Evolutionary conservation across 202 grass and related monocot species (phyloP), one percentile per base, ranked within the genome.

Genomic region (Setaria italica): DNA sequence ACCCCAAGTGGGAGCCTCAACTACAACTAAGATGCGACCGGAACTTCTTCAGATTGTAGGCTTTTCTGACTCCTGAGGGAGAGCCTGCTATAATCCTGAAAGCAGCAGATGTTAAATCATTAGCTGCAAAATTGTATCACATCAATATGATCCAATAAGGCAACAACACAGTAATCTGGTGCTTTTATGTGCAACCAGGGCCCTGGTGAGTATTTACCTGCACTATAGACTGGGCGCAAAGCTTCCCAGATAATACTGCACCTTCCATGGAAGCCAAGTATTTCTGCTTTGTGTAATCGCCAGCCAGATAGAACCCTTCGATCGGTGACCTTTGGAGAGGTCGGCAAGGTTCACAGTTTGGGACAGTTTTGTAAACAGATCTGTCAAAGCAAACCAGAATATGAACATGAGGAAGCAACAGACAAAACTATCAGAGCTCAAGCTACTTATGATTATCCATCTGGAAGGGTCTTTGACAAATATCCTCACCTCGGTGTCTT

Each of bases 261-360:
- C 97, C 94, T 71, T 99, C 97, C 94, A 99, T 99, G 57, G 97
- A 99, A 85, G 94, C 97, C 87, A 96, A 70, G 30, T 99, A 99
- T 88, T 94, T 99, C 69, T 99, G 97, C 64, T 99, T 99, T 64
- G 97, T 99, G 90, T 99, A 99, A 88, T 99, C 90, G 2, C 94
- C 97, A 17, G 92, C 83, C 33, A 99, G 85, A 68, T 99, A 97
- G 80, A 99, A 97, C 65, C 97, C 97, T 91, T 99, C 82, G 17
- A 99, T 87, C 3, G 94, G 97, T 55, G 97, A 99, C 84, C 90
- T 92, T 87, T 97, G 97, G 47, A 94, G 80, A 72, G 97, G 94
- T 32, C 94, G 91, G 82, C 90, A 99, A 70, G 94, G 92, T 69
- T 99, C 97, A 80, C 94, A 97, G 48, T 97, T 83, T 74, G 97